Evolutionary conservation across 2,329 filamentous ascomycete genomes (phyloP).

Genomic region (Boeremia lycopersici): DNA sequence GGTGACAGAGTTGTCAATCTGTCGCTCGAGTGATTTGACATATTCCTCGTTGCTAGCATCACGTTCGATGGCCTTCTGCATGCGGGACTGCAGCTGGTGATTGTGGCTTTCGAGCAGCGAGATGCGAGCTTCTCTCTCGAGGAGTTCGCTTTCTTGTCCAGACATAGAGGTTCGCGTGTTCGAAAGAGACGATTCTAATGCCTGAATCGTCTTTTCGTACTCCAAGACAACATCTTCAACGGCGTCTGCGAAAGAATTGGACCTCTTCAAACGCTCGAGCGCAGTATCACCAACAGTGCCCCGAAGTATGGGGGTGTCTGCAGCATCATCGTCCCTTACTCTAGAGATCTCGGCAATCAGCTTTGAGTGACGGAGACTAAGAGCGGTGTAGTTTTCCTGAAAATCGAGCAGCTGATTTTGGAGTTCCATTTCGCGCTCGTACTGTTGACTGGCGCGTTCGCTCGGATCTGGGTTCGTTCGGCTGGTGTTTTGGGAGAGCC

Average conservation of each 20-base stretch:
- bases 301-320: constrained; percentile 64
- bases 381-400: constrained; percentile 91
- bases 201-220: constrained; percentile 98
- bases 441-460: constrained; percentile 78
- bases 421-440: constrained; percentile 84
- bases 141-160: constrained; percentile 79
- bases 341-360: constrained; percentile 92
- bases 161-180: constrained; percentile 85
- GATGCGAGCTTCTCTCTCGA: constrained; percentile 93
- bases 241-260: constrained; percentile 92
- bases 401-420: constrained; percentile 92
- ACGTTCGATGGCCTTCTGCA: constrained; percentile 92
- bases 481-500: constrained; percentile 74
- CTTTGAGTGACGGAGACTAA: constrained; percentile 93
- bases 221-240: constrained; percentile 96
- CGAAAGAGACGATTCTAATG: constrained; percentile 86
- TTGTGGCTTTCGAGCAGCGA: constrained; percentile 94
- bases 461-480: constrained; percentile 62
- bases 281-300: constrained; percentile 76
- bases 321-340: constrained; percentile 69
- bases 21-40: constrained; percentile 86
- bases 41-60: constrained; percentile 93
- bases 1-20: constrained; percentile 86
- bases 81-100: constrained; percentile 80
- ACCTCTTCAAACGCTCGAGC: constrained; percentile 87